Conservation (phyloP, 331 rosid species). For the Spiraea crenata region DNA sequence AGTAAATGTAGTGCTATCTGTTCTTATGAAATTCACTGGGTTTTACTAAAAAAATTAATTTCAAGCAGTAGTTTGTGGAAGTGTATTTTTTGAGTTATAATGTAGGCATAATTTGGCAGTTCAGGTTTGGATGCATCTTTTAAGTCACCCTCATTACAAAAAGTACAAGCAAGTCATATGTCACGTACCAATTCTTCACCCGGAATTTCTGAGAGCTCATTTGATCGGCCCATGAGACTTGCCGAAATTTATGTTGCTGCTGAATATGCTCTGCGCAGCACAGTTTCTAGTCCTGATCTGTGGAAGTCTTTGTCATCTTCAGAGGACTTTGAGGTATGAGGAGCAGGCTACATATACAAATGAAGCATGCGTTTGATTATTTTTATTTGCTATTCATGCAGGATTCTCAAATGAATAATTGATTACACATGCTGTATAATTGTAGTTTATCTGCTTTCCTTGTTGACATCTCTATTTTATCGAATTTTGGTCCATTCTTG, state of each 20-base stretch:
- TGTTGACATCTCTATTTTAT: neutral
- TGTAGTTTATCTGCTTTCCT: neutral
- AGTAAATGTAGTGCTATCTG: conserved; percentile 17
- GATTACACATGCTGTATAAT: neutral
- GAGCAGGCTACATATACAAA: conserved; percentile 16
- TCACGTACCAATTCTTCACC: conserved; percentile 92
- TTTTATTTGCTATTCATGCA: neutral
- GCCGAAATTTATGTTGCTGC: conserved; percentile 93
- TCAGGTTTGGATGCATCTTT: conserved; percentile 66
- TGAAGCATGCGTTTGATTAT: conserved; percentile 2
- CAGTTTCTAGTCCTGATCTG: conserved; percentile 63
- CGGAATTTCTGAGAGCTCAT: conserved; percentile 69
- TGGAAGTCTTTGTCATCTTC: conserved; percentile 70
- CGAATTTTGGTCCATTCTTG: neutral
- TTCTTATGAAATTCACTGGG: conserved; percentile 16
- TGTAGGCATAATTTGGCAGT: conserved; percentile 60
- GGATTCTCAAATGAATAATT: conserved; percentile 2
- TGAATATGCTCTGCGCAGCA: conserved; percentile 76
- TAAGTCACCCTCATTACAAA: conserved; percentile 61
- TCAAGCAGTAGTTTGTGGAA: conserved; percentile 1
- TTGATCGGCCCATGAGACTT: conserved; percentile 96
- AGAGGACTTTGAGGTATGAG: conserved; percentile 87
- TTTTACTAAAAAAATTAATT: conserved; percentile 9
- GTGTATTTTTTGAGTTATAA: conserved; percentile 30
- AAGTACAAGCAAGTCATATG: conserved; percentile 59